These are phyloP conservation scores for Monosporascus sp. DNA, from an alignment of 2,329 filamentous ascomycete species.

Conservation along the genomic window DNA sequence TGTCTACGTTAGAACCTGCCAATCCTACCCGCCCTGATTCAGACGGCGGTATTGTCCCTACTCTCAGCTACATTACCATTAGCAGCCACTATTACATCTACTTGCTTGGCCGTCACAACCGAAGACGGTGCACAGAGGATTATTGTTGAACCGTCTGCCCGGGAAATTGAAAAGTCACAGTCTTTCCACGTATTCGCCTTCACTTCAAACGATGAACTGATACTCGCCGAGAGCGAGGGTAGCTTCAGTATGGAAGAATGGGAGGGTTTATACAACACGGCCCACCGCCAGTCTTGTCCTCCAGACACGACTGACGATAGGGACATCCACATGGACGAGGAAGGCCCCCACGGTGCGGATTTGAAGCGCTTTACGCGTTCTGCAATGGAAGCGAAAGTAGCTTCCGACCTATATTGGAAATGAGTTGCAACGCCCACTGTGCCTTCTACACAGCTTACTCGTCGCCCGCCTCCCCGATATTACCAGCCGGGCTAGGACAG, in stretches of 20 bases:
- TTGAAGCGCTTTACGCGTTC: conserved; percentile 59
- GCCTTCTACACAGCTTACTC: background rate
- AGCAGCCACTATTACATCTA: conserved; percentile 63
- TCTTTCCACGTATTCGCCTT: conserved; percentile 84
- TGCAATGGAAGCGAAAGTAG: conserved; percentile 44
- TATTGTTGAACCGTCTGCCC: conserved; percentile 56
- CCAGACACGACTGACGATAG: conserved; percentile 30
- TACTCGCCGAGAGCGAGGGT: conserved; percentile 79
- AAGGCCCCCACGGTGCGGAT: conserved; percentile 38
- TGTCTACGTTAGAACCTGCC: conserved; percentile 58
- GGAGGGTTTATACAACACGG: conserved; percentile 63
- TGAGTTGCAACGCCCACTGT: conserved; percentile 23
- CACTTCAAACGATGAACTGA: conserved; percentile 64
- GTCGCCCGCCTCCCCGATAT: too few species aligned
- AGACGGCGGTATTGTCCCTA: conserved; percentile 72
- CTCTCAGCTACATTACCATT: conserved; percentile 80
- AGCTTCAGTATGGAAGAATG: conserved; percentile 70
- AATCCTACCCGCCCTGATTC: conserved; percentile 75
- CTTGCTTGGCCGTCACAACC: conserved; percentile 54
- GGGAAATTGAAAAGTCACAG: conserved; percentile 55
- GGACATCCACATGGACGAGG: conserved; percentile 42
- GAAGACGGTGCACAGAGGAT: conserved; percentile 36
- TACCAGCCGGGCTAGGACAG: too few species aligned
- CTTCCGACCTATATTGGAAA: conserved; percentile 50
- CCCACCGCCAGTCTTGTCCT: conserved; percentile 58